A percentile compares a stretch with the other conserved stretches of the same genome.
Conservation (phyloP, 202 grass and related monocot species). For the Schoenoplectus tabernaemontani region DNA sequence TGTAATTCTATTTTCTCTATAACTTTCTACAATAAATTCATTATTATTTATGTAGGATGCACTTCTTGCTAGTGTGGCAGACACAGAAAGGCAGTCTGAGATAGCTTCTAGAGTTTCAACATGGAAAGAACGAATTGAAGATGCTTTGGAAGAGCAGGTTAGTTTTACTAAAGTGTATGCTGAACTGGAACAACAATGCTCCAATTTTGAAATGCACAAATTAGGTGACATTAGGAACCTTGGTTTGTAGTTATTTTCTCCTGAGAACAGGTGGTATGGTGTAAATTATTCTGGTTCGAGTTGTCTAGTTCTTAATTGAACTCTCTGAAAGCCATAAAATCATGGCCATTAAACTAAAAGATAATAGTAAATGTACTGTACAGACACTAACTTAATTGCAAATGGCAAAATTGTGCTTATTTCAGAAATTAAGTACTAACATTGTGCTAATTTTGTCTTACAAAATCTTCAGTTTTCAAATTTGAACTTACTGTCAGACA, state of each 20-base stretch:
- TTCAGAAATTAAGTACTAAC: not conserved
- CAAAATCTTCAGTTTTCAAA: not conserved
- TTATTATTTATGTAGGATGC: conserved; percentile 32
- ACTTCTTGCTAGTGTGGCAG: conserved; percentile 78
- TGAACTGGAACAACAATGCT: not conserved
- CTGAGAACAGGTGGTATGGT: not conserved
- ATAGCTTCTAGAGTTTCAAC: conserved; percentile 88
- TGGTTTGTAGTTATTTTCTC: not conserved
- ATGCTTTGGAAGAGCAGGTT: conserved; percentile 84
- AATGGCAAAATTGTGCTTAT: no score
- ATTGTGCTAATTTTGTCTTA: not conserved
- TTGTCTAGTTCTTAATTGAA: not conserved
- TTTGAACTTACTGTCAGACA: not conserved
- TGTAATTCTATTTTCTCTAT: not conserved
- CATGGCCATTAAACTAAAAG: not conserved
- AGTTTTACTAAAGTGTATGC: not conserved
- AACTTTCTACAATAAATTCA: conserved; percentile 2
- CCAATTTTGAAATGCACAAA: not conserved
- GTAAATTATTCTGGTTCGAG: not conserved
- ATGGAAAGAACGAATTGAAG: conserved; percentile 88
- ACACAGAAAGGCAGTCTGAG: conserved; percentile 76
- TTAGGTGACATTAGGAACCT: not conserved
- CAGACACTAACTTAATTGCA: not conserved
- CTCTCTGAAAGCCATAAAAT: not conserved
- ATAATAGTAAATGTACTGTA: not conserved